Percentiles rank a stretch among this genome's conserved stretches.
Evolutionary conservation across 371 early-diverging fungal species (phyloP).

Genomic region (Conidiobolus incongruus): DNA sequence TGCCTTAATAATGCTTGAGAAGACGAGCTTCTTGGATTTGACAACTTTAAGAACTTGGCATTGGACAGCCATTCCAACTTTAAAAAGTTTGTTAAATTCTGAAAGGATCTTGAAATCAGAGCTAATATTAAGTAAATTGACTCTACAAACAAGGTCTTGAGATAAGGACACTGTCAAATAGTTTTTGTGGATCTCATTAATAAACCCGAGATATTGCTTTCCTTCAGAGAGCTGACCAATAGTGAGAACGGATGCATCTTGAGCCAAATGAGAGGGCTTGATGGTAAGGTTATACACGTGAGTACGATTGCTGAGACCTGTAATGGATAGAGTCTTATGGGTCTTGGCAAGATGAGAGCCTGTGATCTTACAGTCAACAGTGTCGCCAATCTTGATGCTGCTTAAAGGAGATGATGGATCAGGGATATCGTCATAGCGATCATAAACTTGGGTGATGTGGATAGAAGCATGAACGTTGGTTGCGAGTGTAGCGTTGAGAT

Average conservation of each 20-base stretch:
- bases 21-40: constrained; percentile 5
- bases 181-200: constrained; percentile 19
- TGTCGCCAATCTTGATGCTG: constrained; percentile 13
- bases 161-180: constrained; percentile 19
- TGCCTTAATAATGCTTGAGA: constrained; percentile 6
- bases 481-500: constrained; percentile 27
- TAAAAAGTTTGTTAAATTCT: constrained; percentile 20
- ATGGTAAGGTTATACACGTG: constrained; percentile 23
- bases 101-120: constrained; percentile 16
- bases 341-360: constrained; percentile 31
- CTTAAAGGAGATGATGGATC: constrained; percentile 16
- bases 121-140: constrained; percentile 20
- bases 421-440: constrained; percentile 14
- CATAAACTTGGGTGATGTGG: constrained; percentile 33
- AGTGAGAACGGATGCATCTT: constrained; percentile 4
- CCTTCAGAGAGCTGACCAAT: constrained; percentile 16
- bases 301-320: constrained; percentile 16
- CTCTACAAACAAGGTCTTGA: constrained; percentile 16
- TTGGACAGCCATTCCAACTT: constrained; percentile 26
- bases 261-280: constrained; percentile 11
- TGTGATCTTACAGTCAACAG: constrained; percentile 29
- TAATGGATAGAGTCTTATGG: constrained; percentile 33
- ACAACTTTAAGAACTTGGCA: constrained; percentile 22
- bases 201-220: constrained; percentile 22
- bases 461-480: constrained; percentile 38